Evolutionary conservation across 1,284 basidiomycete genomes (phyloP).

Genomic region (Gomphus sp.): DNA sequence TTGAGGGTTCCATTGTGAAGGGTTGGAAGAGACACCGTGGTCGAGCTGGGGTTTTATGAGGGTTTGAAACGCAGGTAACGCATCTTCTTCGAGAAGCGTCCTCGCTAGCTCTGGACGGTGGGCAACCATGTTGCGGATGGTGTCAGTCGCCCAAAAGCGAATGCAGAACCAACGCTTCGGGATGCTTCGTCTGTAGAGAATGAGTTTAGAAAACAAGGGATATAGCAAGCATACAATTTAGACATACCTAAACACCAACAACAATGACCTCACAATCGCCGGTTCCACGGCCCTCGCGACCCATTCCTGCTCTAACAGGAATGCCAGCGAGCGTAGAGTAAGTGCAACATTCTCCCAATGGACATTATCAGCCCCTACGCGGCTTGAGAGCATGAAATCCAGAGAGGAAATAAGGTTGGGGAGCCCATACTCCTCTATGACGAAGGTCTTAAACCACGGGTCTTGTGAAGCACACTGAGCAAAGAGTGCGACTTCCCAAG

Average conservation of each 20-base stretch:
- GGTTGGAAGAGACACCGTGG: neutral
- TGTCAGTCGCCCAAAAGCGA: neutral
- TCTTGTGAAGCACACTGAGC: neutral
- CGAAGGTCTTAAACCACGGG: neutral
- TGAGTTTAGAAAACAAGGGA: neutral
- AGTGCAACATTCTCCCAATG: neutral
- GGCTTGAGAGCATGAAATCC: neutral
- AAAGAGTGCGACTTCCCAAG: slow-evolving; percentile 3
- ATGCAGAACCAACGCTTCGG: neutral
- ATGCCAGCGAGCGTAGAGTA: neutral
- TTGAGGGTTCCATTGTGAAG: neutral
- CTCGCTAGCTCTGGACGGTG: neutral
- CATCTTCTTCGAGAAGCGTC: neutral
- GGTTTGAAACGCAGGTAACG: neutral
- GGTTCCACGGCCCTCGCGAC: neutral
- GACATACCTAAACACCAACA: neutral
- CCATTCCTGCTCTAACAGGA: neutral
- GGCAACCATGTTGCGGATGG: neutral
- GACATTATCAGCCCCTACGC: neutral
- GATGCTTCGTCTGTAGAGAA: neutral
- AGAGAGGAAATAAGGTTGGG: neutral
- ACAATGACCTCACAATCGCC: neutral
- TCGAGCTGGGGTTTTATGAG: neutral
- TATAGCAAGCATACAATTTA: too few species aligned
- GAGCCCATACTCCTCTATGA: neutral